phyloP scores from a whole-genome alignment of 139 green algal species.

The Micractinium conductrix region DNA sequence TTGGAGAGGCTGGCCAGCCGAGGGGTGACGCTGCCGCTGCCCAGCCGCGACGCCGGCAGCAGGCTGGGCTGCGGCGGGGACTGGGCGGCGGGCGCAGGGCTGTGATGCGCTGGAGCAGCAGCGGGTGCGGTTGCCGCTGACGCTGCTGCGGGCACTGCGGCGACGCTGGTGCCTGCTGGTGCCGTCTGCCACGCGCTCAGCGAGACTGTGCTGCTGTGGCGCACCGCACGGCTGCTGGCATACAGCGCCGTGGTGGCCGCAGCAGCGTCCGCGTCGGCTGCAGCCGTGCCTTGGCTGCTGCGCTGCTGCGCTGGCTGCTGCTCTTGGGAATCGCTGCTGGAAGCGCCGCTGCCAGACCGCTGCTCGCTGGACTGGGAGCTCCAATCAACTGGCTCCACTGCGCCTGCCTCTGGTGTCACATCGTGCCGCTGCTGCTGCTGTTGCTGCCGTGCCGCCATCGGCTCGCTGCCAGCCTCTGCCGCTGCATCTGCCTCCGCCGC shows the following conservation, averaged over 20 bases:
- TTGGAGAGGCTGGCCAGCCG: constrained; percentile 9
- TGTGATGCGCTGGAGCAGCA: not conserved
- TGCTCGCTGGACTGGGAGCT: not conserved
- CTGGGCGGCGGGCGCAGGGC: too few relatives aligned
- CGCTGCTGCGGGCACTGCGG: not conserved
- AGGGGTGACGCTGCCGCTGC: constrained; percentile 11
- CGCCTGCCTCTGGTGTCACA: too few relatives aligned
- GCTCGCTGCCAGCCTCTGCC: not conserved
- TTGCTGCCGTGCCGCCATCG: not conserved
- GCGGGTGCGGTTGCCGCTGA: too few relatives aligned
- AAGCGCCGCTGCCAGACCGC: not conserved
- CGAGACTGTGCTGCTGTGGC: constrained; percentile 4
- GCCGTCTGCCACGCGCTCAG: not conserved
- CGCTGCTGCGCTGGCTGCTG: not conserved
- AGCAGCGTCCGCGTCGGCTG: too few relatives aligned
- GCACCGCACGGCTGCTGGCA: not conserved
- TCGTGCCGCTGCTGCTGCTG: not conserved
- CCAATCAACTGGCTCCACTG: too few relatives aligned
- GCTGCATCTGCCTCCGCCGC: not conserved
- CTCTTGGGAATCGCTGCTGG: not conserved
- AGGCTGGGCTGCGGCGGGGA: not conserved
- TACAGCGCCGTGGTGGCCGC: too few relatives aligned
- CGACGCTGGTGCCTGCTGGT: not conserved
- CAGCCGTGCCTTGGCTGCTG: not conserved
- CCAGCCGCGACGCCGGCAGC: not conserved